These are phyloP conservation scores for Pigoraptor vietnamica DNA, from an alignment of 78 protist species.

Conservation along the genomic window DNA sequence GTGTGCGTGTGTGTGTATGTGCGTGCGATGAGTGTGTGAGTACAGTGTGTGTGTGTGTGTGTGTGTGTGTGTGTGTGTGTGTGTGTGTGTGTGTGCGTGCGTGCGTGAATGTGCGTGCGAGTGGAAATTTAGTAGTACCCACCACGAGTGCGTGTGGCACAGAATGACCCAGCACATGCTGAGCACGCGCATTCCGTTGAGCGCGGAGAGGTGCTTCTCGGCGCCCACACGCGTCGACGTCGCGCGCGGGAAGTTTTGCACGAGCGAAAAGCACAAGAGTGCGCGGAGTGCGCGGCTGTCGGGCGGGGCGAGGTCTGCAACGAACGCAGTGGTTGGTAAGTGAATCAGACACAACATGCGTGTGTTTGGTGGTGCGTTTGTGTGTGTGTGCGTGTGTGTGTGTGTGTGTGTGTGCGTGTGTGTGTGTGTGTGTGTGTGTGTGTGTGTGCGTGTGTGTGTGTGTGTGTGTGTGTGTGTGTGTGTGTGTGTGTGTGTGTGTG, in stretches of 20 bases:
- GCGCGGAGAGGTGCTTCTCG: neutral
- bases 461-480: too few species aligned
- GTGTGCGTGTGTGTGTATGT: neutral
- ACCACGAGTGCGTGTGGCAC: neutral
- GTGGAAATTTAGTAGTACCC: neutral
- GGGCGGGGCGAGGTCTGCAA: too few species aligned
- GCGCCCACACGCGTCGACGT: neutral
- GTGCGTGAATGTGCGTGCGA: neutral
- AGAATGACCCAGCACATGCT: neutral
- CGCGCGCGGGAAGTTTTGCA: neutral
- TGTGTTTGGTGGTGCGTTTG: neutral
- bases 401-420: neutral
- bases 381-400: too few species aligned
- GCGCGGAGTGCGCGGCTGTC: neutral
- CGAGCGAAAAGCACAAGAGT: neutral
- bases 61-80: neutral
- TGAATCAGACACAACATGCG: neutral
- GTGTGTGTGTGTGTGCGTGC: neutral
- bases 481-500: too few species aligned
- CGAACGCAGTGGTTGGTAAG: too few species aligned
- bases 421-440: neutral
- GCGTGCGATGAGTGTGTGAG: neutral
- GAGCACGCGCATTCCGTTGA: neutral
- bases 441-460: too few species aligned
- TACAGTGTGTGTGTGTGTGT: neutral